Base-by-base conservation (phyloP, 129 eudicot genomes). In the Dittrichia graveolens region DNA sequence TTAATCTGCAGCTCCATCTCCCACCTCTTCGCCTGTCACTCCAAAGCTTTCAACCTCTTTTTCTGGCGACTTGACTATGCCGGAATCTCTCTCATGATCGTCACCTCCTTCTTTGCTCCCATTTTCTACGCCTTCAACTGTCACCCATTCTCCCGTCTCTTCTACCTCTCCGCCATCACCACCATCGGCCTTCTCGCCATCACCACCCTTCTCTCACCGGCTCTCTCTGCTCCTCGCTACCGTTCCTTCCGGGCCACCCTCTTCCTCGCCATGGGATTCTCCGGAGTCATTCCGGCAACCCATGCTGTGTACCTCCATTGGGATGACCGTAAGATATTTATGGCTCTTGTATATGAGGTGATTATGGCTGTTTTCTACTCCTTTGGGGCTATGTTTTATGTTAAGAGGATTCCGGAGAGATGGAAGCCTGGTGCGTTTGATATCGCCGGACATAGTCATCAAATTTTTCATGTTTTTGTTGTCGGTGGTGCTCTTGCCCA, bases 371-470 rank as follows among this genome's bases (percentile, higher is more conserved):
- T 82, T 59, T 72, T 82, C 24, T 93, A 93, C 37, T 89, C 84
- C 0, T 9, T 71, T 40, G 98, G 98, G 38, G 96, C 86, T 0
- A 80, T 67, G 62, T 89, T 93, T 67, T 93, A 93, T 6, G 88
- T 93, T 8, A 87, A 72, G 45, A 82, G 98, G 70, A 70, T 89
- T 16, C 98, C 98, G 1, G 98, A 93, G 81, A 75, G 87, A 73
- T 89, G 96, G 95, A 89, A 74, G 77, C 98, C 98, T 3, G 96
- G 98, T 42, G 82, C 83, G 7, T 93, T 93, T 75, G 96, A 93
- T 79, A 77, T 93, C 24, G 92, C 92, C 5, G 98, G 98, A 7
- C 98, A 93, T 18, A 93, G 98, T 72, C 98, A 93, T 77, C 98
- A 93, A 82, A 89, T 93, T 8, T 93, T 93, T 68, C 98, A 93